Conservation (phyloP, 1,284 basidiomycete species). For the Cryptococcus deneoformans region DNA sequence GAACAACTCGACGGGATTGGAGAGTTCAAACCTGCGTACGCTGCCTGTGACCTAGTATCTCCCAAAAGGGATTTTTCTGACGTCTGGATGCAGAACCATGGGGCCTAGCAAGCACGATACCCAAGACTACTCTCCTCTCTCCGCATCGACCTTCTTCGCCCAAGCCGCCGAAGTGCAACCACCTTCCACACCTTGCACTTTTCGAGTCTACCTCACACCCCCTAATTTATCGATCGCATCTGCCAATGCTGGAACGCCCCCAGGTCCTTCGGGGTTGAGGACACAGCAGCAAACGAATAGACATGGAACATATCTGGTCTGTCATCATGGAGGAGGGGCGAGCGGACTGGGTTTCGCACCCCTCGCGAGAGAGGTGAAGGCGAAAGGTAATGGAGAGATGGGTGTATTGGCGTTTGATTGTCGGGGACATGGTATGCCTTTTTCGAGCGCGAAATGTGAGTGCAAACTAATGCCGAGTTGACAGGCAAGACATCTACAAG, state of each 20-base stretch:
- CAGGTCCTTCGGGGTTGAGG: slow-evolving; percentile 14
- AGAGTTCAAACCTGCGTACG: slow-evolving; percentile 54
- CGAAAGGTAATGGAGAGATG: slow-evolving; percentile 64
- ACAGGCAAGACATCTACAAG: slow-evolving; percentile 58
- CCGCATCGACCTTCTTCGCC: slow-evolving; percentile 67
- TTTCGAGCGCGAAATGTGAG: background rate
- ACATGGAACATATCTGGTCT: slow-evolving; percentile 70
- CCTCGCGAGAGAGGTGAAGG: slow-evolving; percentile 72
- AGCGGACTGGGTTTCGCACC: slow-evolving; percentile 85
- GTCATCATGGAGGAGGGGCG: slow-evolving; percentile 94
- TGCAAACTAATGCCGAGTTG: slow-evolving; percentile 1
- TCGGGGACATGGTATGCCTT: slow-evolving; percentile 74
- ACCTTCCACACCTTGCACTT: slow-evolving; percentile 59
- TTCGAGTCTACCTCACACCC: slow-evolving; percentile 73
- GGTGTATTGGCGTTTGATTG: slow-evolving; percentile 84
- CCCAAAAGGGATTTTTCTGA: background rate
- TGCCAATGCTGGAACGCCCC: background rate
- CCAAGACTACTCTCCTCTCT: slow-evolving; percentile 63
- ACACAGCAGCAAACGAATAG: slow-evolving; percentile 21
- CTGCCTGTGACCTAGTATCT: slow-evolving; percentile 8
- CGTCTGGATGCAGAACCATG: slow-evolving; percentile 40
- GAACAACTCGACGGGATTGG: slow-evolving; percentile 64
- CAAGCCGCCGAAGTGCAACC: slow-evolving; percentile 72
- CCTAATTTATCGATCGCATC: slow-evolving; percentile 4
- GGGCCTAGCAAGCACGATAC: background rate